Evolutionary conservation across 1,284 basidiomycete genomes (phyloP).

Genomic region (Puccinia polysora): DNA sequence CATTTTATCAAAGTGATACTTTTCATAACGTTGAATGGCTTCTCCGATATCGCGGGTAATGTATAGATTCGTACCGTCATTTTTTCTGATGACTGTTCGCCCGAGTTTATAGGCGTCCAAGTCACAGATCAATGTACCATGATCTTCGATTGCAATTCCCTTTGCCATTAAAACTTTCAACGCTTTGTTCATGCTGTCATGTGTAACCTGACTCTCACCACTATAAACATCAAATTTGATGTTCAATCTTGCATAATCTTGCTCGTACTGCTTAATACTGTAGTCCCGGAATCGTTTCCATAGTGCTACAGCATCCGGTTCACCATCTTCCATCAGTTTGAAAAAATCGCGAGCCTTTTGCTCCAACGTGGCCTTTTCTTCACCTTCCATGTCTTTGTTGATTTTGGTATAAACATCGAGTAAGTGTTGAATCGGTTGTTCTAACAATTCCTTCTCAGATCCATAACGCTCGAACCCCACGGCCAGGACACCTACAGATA

Average conservation of each 20-base stretch:
- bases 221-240: constrained; percentile 90
- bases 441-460: constrained; percentile 72
- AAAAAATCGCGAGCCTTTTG: constrained; percentile 82
- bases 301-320: constrained; percentile 72
- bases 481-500: constrained; percentile 76
- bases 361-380: constrained; percentile 57
- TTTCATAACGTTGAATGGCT: constrained; percentile 84
- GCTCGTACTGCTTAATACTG: constrained; percentile 83
- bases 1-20: constrained; percentile 96
- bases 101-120: constrained; percentile 82
- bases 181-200: constrained; percentile 70
- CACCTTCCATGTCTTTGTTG: constrained; percentile 67
- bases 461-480: constrained; percentile 91
- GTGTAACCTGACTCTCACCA: constrained; percentile 83
- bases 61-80: constrained; percentile 96
- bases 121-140: constrained; percentile 74
- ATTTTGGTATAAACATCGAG: constrained; percentile 92
- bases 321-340: constrained; percentile 93
- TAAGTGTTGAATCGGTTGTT: constrained; percentile 89
- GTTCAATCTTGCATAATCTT: constrained; percentile 85
- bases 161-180: constrained; percentile 62
- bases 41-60: constrained; percentile 96
- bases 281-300: constrained; percentile 92
- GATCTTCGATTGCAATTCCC: constrained; percentile 61
- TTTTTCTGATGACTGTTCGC: constrained; percentile 83